A percentile compares a stretch with the other conserved stretches of the same genome.
Conservation (phyloP, 2,329 filamentous ascomycete species). For the Alternaria sp. region DNA sequence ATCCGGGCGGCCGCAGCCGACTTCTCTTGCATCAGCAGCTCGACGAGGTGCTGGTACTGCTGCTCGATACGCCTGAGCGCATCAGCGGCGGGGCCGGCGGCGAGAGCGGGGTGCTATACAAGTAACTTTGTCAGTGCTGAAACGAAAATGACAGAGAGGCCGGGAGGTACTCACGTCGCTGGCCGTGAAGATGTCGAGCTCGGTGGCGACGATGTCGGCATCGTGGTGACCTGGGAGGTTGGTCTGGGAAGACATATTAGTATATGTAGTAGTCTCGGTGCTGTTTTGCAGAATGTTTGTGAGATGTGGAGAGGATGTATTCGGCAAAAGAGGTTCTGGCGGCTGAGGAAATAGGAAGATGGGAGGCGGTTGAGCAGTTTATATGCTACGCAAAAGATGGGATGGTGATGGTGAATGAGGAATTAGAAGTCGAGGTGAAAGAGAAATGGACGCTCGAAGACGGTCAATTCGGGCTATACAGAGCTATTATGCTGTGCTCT, state of each 20-base stretch:
- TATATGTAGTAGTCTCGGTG: neutral
- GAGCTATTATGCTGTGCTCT: neutral
- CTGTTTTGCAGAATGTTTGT: neutral
- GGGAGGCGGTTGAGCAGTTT: neutral
- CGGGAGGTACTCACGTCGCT: neutral
- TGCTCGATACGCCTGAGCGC: neutral
- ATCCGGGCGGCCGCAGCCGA: neutral
- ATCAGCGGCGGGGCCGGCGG: neutral
- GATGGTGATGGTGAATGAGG: neutral
- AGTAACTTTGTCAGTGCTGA: neutral
- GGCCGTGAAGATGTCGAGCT: neutral
- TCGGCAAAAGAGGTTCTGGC: neutral
- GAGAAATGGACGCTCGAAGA: neutral
- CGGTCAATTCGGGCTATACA: neutral
- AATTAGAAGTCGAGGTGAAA: neutral
- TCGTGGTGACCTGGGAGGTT: neutral
- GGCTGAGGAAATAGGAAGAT: neutral
- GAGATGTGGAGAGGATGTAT: neutral
- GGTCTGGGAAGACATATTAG: neutral
- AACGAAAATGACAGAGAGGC: neutral
- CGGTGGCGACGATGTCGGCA: neutral
- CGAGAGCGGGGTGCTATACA: neutral
- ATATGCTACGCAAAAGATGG: neutral
- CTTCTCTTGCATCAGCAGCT: neutral
- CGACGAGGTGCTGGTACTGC: neutral